Evolutionary conservation across 768 basidiomycete species (phyloP).

Genomic region (Hygrocybe coccinea): DNA sequence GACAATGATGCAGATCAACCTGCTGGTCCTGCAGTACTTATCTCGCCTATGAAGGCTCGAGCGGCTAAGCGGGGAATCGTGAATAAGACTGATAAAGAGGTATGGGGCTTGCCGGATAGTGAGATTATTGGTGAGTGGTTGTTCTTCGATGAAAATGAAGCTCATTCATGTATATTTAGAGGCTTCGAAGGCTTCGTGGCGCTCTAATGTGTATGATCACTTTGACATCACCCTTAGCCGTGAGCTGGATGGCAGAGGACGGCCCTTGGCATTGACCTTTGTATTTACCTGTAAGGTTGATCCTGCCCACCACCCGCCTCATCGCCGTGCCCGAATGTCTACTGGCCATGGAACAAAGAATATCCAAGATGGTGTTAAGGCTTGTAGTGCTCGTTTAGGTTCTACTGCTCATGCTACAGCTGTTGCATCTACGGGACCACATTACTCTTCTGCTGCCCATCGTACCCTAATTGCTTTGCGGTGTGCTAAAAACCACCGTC

Average conservation of each 20-base stretch:
- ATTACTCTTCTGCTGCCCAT: constrained; percentile 15
- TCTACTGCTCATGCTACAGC: not conserved
- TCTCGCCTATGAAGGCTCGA: constrained; percentile 11
- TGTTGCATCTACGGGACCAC: not conserved
- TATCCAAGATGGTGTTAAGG: constrained; percentile 1
- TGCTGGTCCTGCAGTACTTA: constrained; percentile 3
- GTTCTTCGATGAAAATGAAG: not conserved
- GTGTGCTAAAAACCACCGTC: constrained; percentile 16
- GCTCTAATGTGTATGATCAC: constrained; percentile 15
- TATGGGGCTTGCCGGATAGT: constrained; percentile 10
- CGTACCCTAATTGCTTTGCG: constrained; percentile 23
- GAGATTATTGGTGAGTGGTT: constrained; percentile 13
- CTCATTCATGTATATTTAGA: not conserved
- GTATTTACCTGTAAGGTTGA: constrained; percentile 12
- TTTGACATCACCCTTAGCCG: constrained; percentile 11
- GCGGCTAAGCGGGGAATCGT: not conserved
- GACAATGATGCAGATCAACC: not conserved
- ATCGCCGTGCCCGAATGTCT: not conserved
- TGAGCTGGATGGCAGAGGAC: not conserved
- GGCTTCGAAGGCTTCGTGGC: constrained; percentile 8
- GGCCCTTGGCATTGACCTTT: not conserved
- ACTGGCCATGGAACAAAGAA: constrained; percentile 13
- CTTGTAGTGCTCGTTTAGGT: not conserved
- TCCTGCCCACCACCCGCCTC: not conserved
- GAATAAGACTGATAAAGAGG: constrained; percentile 8